Conservation (phyloP, 2,329 filamentous ascomycete species). For the Corynespora cassiicola region DNA sequence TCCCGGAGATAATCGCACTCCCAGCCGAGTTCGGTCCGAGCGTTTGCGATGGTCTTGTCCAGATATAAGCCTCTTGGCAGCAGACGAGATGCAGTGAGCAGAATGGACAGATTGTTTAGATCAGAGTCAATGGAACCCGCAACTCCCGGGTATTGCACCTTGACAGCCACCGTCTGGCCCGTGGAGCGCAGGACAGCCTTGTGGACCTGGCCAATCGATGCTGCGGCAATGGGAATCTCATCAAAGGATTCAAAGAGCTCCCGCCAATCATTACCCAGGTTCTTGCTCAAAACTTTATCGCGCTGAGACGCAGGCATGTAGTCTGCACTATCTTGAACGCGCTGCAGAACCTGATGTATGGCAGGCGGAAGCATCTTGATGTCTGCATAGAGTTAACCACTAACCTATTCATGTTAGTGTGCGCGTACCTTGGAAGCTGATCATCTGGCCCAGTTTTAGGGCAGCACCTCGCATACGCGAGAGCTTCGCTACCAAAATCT, state of each 20-base stretch:
- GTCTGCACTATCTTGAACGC: constrained; percentile 94
- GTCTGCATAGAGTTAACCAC: constrained; percentile 58
- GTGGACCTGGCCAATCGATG: constrained; percentile 97
- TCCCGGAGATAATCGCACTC: constrained; percentile 96
- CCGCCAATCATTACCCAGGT: constrained; percentile 85
- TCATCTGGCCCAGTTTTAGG: constrained; percentile 96
- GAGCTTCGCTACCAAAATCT: constrained; percentile 88
- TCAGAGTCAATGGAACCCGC: constrained; percentile 96
- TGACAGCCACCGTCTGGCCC: constrained; percentile 83
- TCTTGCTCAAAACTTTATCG: constrained; percentile 78
- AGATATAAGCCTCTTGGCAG: constrained; percentile 92
- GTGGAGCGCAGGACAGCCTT: constrained; percentile 79
- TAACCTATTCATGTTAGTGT: background rate
- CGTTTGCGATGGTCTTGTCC: constrained; percentile 97
- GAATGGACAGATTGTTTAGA: constrained; percentile 87
- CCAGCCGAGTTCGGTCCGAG: constrained; percentile 89
- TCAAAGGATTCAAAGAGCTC: constrained; percentile 84
- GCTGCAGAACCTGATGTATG: constrained; percentile 87
- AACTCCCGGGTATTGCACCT: constrained; percentile 96
- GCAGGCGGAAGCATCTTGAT: constrained; percentile 89
- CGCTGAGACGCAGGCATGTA: constrained; percentile 97
- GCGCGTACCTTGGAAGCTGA: constrained; percentile 80
- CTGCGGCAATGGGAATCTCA: constrained; percentile 90
- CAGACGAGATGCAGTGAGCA: constrained; percentile 88
- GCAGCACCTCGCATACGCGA: constrained; percentile 97